phyloP scores from a whole-genome alignment of 805 yeast genomes.

The Candida krabiensis region DNA sequence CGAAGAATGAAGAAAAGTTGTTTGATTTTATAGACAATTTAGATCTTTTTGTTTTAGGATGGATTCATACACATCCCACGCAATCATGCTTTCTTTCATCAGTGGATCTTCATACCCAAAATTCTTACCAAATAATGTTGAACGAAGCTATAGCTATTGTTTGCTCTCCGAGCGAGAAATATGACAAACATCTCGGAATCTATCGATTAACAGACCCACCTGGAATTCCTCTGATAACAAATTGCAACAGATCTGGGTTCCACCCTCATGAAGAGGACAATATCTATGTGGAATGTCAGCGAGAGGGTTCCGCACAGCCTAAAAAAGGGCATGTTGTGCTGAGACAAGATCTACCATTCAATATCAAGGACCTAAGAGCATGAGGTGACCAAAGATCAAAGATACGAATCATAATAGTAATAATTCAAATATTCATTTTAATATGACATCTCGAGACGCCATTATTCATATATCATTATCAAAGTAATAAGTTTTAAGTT shows the following conservation, averaged over 20 bases:
- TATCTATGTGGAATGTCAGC: constrained; percentile 49
- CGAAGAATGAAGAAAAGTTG: constrained; percentile 57
- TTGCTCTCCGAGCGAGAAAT: constrained; percentile 51
- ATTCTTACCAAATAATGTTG: constrained; percentile 66
- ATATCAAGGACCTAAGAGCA: constrained; percentile 47
- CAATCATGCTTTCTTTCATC: constrained; percentile 70
- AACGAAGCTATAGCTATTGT: constrained; percentile 71
- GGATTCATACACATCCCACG: constrained; percentile 77
- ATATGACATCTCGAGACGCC: too few species aligned
- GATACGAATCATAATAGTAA: not conserved
- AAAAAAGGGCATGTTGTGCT: constrained; percentile 50
- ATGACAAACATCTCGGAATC: constrained; percentile 49
- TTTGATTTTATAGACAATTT: constrained; percentile 55
- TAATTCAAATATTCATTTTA: too few species aligned
- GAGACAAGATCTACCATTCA: constrained; percentile 46
- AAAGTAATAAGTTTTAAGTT: too few species aligned
- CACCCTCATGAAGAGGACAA: constrained; percentile 60
- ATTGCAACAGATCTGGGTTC: constrained; percentile 51
- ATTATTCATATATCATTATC: not conserved
- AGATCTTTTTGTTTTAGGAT: constrained; percentile 64
- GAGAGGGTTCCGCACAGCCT: constrained; percentile 27
- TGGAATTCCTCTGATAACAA: constrained; percentile 55
- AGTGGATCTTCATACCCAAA: constrained; percentile 67
- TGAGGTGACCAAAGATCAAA: not conserved
- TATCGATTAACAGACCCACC: constrained; percentile 67